These are phyloP conservation scores for Lagenidium giganteum DNA, from an alignment of 352 stramenopile species.

Conservation along the genomic window DNA sequence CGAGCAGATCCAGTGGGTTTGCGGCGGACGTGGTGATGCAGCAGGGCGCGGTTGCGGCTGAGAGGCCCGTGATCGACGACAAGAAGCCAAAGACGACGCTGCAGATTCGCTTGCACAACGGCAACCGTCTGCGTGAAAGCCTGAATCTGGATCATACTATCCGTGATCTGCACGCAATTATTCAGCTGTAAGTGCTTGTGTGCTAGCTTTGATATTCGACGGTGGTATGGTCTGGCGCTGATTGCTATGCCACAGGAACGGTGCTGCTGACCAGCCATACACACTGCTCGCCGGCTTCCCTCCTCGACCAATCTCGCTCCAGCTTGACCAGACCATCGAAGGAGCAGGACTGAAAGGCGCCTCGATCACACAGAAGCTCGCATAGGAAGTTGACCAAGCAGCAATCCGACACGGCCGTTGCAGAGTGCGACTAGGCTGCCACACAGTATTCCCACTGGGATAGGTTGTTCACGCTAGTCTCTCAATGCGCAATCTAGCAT, in stretches of 20 bases:
- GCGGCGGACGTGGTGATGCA: conserved; percentile 43
- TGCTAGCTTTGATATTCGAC: background rate
- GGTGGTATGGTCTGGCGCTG: background rate
- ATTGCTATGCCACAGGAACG: conserved; percentile 62
- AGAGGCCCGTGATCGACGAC: conserved; percentile 77
- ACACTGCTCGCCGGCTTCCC: conserved; percentile 91
- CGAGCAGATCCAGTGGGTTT: conserved; percentile 29
- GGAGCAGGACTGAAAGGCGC: conserved; percentile 88
- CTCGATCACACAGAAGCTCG: conserved; percentile 90
- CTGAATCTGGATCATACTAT: conserved; percentile 88
- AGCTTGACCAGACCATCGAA: conserved; percentile 87
- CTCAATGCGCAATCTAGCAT: no score
- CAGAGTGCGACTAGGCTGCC: no score
- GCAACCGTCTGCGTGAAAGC: conserved; percentile 70
- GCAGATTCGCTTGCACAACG: conserved; percentile 86
- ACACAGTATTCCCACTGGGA: no score
- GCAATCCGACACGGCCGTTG: no score
- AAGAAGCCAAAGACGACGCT: conserved; percentile 84
- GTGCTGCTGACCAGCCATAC: conserved; percentile 76
- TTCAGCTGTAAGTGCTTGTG: conserved; percentile 48
- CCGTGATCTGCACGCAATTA: conserved; percentile 82
- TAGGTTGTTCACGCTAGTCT: no score
- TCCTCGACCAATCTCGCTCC: conserved; percentile 76
- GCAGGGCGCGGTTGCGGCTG: conserved; percentile 18
- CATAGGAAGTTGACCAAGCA: conserved; percentile 29